Conservation (phyloP, 2,329 filamentous ascomycete species). For the Scopulariopsis brevicaulis region DNA sequence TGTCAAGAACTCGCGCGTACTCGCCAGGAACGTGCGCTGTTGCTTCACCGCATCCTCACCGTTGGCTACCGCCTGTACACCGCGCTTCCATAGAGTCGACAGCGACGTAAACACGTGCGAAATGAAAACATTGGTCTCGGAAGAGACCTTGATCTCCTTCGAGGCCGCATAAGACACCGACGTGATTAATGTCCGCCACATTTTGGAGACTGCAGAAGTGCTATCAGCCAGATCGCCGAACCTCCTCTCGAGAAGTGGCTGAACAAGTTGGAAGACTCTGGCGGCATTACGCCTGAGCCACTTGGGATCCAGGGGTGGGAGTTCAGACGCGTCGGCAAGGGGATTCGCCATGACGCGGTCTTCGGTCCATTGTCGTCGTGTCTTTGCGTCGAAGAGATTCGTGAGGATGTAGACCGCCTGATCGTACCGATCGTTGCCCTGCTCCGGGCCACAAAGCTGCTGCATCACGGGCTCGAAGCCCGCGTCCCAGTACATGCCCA, state of each 20-base stretch:
- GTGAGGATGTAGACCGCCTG: slow-evolving; percentile 59
- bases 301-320: slow-evolving; percentile 74
- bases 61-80: slow-evolving; percentile 29
- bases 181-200: slow-evolving; percentile 52
- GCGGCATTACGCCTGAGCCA: slow-evolving; percentile 70
- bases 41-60: slow-evolving; percentile 29
- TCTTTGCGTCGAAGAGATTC: slow-evolving; percentile 49
- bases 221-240: slow-evolving; percentile 52
- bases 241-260: slow-evolving; percentile 46
- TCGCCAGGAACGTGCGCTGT: slow-evolving; percentile 39
- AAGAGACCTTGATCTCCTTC: slow-evolving; percentile 84
- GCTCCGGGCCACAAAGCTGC: slow-evolving; percentile 32
- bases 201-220: slow-evolving; percentile 35
- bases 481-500: slow-evolving; percentile 69
- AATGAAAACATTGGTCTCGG: slow-evolving; percentile 72
- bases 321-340: slow-evolving; percentile 54
- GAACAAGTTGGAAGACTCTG: slow-evolving; percentile 51
- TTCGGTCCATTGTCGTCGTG: slow-evolving; percentile 58
- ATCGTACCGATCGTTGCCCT: slow-evolving; percentile 35
- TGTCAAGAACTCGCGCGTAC: slow-evolving; percentile 37
- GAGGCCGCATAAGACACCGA: slow-evolving; percentile 56
- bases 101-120: slow-evolving; percentile 5
- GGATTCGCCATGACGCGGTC: slow-evolving; percentile 54
- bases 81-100: slow-evolving; percentile 5
- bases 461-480: slow-evolving; percentile 56